Base-by-base conservation (phyloP, 768 basidiomycete species). In the Mycena alexandri region DNA sequence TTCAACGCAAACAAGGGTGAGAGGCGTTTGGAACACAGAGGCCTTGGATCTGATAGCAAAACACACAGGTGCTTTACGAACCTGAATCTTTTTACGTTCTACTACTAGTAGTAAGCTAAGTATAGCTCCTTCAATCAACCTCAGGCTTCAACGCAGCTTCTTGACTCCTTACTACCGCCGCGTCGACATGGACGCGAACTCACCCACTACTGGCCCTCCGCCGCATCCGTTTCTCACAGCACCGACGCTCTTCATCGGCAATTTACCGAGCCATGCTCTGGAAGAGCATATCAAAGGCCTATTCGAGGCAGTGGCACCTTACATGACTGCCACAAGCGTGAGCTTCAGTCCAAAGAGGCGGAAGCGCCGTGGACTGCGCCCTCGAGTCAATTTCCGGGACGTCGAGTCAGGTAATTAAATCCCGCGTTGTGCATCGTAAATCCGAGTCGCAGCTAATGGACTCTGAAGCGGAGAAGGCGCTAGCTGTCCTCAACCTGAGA, bases 211-310 rank as follows among this genome's bases (percentile, higher is more conserved):
- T 24, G 47, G 8, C 51, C 42, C 25, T 52, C 58, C 21, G 33
- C 33, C 47, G 6, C 58, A 60, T 36, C 58, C 47, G 7, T 25
- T 33, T 43, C 55, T 66, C n/a, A 2, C 3, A 17, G 19, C 33
- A 17, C 12, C 65, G 2, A 41, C 51, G 41, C 65, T 66, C 17
- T 60, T 60, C 58, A 34, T 66, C 50, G 29, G 29, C 14, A 13
- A 36, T 33, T 24, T 66, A 13, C 57, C 65, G 7, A 59, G 12
- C 17, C 51, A 59, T 47, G 50, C 54, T 17, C 21, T 21, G 2
- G 51, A 60, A 48, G 22, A 11, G 22, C n/a, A 66, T 38, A 42
- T 66, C 11, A 60, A 22, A 47, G 12, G 8, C 12, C 24, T 60
- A n/a, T 53, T 66, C 24, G 10, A 53, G 19, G 36, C 12, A 17